phyloP scores from a whole-genome alignment of 176 grass and related monocot species.

The Rhipidocladum racemiflorum region DNA sequence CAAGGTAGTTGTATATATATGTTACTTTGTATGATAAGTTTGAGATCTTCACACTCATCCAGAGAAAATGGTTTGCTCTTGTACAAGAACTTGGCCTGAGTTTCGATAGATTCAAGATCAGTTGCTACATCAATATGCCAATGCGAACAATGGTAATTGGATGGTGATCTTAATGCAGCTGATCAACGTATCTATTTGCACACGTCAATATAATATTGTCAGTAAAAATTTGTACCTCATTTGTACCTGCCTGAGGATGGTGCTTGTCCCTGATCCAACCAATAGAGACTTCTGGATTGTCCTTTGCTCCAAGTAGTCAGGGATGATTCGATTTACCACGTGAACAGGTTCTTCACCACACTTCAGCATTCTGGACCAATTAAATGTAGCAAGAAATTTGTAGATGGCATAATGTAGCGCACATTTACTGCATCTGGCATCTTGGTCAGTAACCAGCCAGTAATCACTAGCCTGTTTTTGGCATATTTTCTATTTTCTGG shows the following conservation, averaged over 20 bases:
- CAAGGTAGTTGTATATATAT: slow-evolving; percentile 89
- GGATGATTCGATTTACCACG: slow-evolving; percentile 36
- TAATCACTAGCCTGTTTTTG: too few relatives aligned
- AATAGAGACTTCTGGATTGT: slow-evolving; percentile 69
- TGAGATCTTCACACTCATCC: slow-evolving; percentile 78
- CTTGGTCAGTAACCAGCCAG: too few relatives aligned
- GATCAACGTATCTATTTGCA: background rate
- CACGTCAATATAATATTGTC: background rate
- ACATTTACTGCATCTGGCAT: too few relatives aligned
- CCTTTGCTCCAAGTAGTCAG: slow-evolving; percentile 67
- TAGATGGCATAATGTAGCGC: too few relatives aligned
- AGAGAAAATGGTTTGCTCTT: slow-evolving; percentile 65
- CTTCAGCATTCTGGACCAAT: too few relatives aligned
- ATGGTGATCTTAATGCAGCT: slow-evolving; percentile 13
- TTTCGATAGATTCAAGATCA: slow-evolving; percentile 37
- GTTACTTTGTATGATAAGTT: slow-evolving; percentile 84
- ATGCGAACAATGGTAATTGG: background rate
- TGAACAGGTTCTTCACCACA: slow-evolving; percentile 48
- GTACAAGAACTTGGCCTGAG: slow-evolving; percentile 85
- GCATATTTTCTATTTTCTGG: too few relatives aligned
- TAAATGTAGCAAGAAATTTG: too few relatives aligned
- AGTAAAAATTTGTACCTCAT: background rate
- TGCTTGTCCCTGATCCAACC: slow-evolving; percentile 86
- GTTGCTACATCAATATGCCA: background rate
- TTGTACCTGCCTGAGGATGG: slow-evolving; percentile 99